Evolutionary conservation across 345 rosid species (phyloP), one percentile per base, ranked within the genome.

Genomic region (Populus ilicifolia): DNA sequence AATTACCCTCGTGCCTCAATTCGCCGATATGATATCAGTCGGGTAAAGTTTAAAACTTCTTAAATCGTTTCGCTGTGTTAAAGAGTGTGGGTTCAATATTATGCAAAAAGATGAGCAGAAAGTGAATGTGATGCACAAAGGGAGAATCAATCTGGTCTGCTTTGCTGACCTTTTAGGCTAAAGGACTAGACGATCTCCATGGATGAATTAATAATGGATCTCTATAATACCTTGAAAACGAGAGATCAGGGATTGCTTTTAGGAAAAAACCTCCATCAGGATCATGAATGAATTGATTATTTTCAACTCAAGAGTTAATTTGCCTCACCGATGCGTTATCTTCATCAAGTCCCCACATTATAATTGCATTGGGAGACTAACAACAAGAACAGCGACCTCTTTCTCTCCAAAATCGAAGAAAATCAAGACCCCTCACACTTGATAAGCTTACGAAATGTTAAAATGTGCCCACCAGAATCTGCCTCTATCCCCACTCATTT

Each of bases 221-320:
- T 25, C 35, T 74, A 71, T 68, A 73, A 52, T 80, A 71, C 73
- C 63, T 52, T 82, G 83, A 84, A 81, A 83, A 41, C 78, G 72
- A 64, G 71, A 18, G 74, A 72, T 74, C 83, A 13, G 0, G 21
- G 30, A 35, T 69, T 74, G 65, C 70, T 67, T 80, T 62, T 18
- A 16, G 20, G 5, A 8, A 61, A 18, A 61, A 52, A 33, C 48
- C 79, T 79, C 48, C 12, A 2, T 62, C 8, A 46, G 52, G 70
- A 64, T 80, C 72, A 65, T 76, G 17, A 35, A 71, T 69, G 69
- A 56, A 41, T 41, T 73, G 46, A 36, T 78, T 71, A 25, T 76
- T 80, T 76, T 80, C 82, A 61, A 41, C 12, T 1, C 20, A 20
- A 27, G 11, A 48, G 56, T 62, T 39, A 5, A 67, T 35, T 23